phyloP scores from a whole-genome alignment of 148 eudicot species.

The Spergularia bocconei region DNA sequence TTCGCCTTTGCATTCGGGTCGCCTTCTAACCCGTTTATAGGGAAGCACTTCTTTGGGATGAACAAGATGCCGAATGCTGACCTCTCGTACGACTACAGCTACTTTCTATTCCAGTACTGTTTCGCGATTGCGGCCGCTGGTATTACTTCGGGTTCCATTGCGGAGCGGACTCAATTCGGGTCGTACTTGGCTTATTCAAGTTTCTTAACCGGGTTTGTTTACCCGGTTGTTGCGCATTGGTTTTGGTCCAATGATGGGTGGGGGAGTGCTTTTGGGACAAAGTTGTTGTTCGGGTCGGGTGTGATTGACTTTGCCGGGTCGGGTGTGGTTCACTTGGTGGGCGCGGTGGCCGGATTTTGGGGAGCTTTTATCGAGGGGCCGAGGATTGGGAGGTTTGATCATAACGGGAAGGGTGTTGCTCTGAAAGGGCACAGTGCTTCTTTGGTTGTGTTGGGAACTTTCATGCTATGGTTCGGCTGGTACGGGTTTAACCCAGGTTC shows the following conservation, averaged over 20 bases:
- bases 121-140: conserved; percentile 27
- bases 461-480: conserved; percentile 42
- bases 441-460: conserved; percentile 39
- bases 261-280: conserved; percentile 14
- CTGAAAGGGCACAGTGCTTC: conserved; percentile 37
- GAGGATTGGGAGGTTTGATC: conserved; percentile 48
- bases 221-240: conserved; percentile 29
- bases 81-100: conserved; percentile 15
- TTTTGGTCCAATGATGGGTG: conserved; percentile 30
- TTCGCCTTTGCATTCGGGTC: conserved; percentile 39
- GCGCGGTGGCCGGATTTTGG: conserved; percentile 49
- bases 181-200: conserved; percentile 26
- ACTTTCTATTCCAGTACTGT: conserved; percentile 24
- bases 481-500: conserved; percentile 49
- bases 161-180: conserved; percentile 26
- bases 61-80: background rate
- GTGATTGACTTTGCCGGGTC: conserved; percentile 50
- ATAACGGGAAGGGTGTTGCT: conserved; percentile 21
- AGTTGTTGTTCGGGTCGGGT: conserved; percentile 36
- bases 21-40: conserved; percentile 39
- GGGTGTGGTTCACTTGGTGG: conserved; percentile 44
- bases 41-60: conserved; percentile 31
- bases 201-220: conserved; percentile 22
- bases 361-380: conserved; percentile 53
- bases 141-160: conserved; percentile 26